Conservation (phyloP, 352 stramenopile species). For the Globisporangium heterothallicum region DNA sequence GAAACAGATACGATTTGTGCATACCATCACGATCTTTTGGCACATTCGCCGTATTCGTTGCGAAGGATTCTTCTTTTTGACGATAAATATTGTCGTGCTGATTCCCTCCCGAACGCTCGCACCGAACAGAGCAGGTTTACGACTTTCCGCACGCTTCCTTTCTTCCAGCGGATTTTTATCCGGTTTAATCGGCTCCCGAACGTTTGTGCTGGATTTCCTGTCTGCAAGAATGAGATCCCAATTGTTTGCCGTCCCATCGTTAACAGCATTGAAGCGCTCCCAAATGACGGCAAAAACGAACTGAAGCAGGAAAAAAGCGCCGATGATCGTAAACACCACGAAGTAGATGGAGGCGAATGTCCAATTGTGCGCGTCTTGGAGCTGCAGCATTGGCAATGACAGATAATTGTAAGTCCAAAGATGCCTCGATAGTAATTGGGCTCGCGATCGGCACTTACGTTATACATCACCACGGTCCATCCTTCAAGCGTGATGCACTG, state of each 20-base stretch:
- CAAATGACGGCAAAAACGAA: conserved; percentile 82
- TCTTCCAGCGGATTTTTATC: background rate
- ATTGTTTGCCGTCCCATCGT: conserved; percentile 31
- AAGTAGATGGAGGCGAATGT: conserved; percentile 61
- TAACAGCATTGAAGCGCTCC: conserved; percentile 41
- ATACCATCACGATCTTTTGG: conserved; percentile 19
- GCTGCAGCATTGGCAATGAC: conserved; percentile 8
- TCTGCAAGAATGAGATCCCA: conserved; percentile 35
- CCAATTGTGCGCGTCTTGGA: conserved; percentile 31
- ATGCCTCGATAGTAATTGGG: background rate
- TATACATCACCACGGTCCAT: conserved; percentile 84
- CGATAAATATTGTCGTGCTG: conserved; percentile 13
- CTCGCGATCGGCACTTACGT: conserved; percentile 36
- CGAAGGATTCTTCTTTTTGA: conserved; percentile 14
- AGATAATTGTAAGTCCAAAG: background rate
- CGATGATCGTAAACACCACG: conserved; percentile 71
- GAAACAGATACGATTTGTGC: too few relatives aligned
- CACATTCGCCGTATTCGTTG: conserved; percentile 17
- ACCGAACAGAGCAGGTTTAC: conserved; percentile 10
- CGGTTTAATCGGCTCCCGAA: background rate
- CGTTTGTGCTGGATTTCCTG: conserved; percentile 14
- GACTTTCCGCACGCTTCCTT: background rate
- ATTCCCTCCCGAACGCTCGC: conserved; percentile 13
- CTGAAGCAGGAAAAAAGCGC: conserved; percentile 80
- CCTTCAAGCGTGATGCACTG: conserved; percentile 87